phyloP scores from a whole-genome alignment of 139 green algal genomes.

The Volvox africanus region DNA sequence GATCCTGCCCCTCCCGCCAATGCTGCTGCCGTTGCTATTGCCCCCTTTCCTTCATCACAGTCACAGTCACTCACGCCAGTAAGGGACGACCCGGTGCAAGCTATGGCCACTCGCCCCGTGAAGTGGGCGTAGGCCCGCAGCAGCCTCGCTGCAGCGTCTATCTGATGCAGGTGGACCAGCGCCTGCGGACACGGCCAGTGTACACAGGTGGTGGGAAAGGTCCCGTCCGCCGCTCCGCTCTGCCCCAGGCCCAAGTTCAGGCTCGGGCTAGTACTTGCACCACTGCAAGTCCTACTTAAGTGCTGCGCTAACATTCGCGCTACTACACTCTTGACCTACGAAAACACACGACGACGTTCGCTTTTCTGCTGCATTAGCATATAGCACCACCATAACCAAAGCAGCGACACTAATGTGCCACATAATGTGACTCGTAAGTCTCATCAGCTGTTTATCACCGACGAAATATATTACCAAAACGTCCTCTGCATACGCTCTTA shows the following conservation, averaged over 20 bases:
- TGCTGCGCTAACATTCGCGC: background rate
- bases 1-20: background rate
- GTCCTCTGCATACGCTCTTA: too few species aligned
- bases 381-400: too few species aligned
- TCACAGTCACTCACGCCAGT: too few species aligned
- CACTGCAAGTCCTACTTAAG: background rate
- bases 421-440: too few species aligned
- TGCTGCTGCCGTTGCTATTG: background rate
- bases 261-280: too few species aligned
- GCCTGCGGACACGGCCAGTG: constrained; percentile 4
- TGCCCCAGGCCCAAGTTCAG: too few species aligned
- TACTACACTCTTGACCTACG: background rate
- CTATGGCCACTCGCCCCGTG: constrained; percentile 3
- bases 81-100: too few species aligned
- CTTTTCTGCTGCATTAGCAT: too few species aligned
- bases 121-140: constrained; percentile 40
- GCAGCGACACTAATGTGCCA: too few species aligned
- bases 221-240: background rate
- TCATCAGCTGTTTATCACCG: too few species aligned
- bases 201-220: background rate
- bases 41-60: background rate
- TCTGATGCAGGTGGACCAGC: constrained; percentile 30
- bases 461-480: too few species aligned
- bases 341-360: too few species aligned
- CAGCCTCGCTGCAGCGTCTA: constrained; percentile 35